Conservation (phyloP, 2,329 filamentous ascomycete genomes). For the Fusarium chuoi region DNA sequence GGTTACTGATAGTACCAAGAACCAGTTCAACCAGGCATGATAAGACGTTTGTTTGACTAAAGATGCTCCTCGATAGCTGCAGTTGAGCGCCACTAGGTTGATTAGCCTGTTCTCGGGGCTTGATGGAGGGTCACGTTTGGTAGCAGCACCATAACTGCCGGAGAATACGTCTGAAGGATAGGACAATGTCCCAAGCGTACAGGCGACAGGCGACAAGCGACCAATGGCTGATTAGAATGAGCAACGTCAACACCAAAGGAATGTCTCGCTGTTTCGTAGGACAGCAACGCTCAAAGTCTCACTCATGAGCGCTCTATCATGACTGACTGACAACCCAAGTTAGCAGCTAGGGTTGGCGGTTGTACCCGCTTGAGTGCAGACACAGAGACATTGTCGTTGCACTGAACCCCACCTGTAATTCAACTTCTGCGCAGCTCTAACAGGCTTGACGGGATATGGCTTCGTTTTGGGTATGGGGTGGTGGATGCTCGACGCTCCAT, state of each 20-base stretch:
- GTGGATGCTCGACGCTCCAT: conserved; percentile 14
- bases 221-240: not conserved
- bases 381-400: conserved; percentile 17
- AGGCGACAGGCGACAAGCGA: not conserved
- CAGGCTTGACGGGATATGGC: conserved; percentile 13
- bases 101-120: conserved; percentile 22
- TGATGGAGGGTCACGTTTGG: conserved; percentile 8
- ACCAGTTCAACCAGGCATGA: conserved; percentile 22
- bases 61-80: conserved; percentile 2
- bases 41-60: conserved; percentile 33
- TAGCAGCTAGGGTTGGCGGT: conserved; percentile 9
- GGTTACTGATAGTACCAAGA: conserved; percentile 28
- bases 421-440: conserved; percentile 16
- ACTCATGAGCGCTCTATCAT: conserved; percentile 4
- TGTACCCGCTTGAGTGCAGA: conserved; percentile 25
- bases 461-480: conserved; percentile 30
- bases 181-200: not conserved
- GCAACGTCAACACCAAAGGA: not conserved
- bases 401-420: conserved; percentile 32
- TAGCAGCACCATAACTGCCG: conserved; percentile 2
- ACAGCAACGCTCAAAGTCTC: conserved; percentile 5
- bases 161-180: conserved; percentile 3
- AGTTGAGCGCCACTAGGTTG: conserved; percentile 9
- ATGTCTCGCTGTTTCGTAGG: conserved; percentile 3
- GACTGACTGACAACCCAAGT: not conserved